These are phyloP conservation scores for Hansfordia pulvinata DNA, from an alignment of 2,329 filamentous ascomycete species.

Conservation along the genomic window DNA sequence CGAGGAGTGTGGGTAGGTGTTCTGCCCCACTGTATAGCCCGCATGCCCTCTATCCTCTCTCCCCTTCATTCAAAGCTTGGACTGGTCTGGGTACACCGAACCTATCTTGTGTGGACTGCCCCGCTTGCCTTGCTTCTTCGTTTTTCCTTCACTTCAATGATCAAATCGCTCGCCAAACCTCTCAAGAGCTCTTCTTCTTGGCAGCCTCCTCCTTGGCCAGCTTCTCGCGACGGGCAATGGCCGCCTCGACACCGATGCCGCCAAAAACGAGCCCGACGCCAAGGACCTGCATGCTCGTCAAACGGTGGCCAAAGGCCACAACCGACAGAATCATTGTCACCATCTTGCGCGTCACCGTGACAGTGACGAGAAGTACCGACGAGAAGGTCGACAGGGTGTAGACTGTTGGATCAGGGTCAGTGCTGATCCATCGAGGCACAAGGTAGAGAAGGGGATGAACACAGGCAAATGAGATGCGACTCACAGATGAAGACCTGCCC, in stretches of 20 bases:
- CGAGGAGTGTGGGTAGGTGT: too few relatives aligned
- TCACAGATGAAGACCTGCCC: constrained; percentile 91
- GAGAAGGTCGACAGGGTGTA: constrained; percentile 90
- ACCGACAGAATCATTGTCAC: constrained; percentile 97
- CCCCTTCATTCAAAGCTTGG: too few relatives aligned
- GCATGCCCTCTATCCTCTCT: too few relatives aligned
- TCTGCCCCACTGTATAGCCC: too few relatives aligned
- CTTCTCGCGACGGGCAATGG: constrained; percentile 74
- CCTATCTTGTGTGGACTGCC: too few relatives aligned
- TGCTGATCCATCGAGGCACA: background rate
- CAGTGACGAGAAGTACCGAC: constrained; percentile 81
- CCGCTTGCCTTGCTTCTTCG: too few relatives aligned
- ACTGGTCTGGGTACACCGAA: too few relatives aligned
- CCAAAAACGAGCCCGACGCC: constrained; percentile 90
- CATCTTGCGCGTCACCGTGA: constrained; percentile 98
- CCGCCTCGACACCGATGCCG: constrained; percentile 81
- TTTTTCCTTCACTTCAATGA: too few relatives aligned
- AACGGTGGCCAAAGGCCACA: constrained; percentile 79
- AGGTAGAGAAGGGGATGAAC: background rate
- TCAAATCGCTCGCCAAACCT: too few relatives aligned
- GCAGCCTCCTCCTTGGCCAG: constrained; percentile 59
- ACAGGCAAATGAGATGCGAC: constrained; percentile 13
- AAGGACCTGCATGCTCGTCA: constrained; percentile 83
- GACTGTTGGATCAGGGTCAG: too few relatives aligned
- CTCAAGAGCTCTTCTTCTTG: constrained; percentile 28